phyloP scores from a whole-genome alignment of 306 rosid genomes.

The Acacia crassicarpa region DNA sequence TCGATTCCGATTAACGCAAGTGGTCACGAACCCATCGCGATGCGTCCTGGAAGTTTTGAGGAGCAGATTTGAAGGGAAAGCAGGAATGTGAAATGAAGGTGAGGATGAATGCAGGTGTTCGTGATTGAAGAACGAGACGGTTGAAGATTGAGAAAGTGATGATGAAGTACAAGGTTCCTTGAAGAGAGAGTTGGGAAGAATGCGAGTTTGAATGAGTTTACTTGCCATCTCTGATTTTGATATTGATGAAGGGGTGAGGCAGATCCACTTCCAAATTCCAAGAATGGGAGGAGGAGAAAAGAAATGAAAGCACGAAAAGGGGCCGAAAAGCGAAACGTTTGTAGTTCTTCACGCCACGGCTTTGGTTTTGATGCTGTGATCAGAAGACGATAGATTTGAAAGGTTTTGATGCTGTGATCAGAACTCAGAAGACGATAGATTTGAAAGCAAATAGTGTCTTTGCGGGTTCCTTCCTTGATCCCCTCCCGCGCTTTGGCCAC shows the following conservation, averaged over 20 bases:
- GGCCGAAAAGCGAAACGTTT: not conserved
- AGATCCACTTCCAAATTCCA: not conserved
- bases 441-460: not conserved
- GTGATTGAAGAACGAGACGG: slow-evolving; percentile 19
- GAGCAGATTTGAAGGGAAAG: slow-evolving; percentile 24
- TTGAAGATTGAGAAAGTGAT: slow-evolving; percentile 25
- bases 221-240: not conserved
- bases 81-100: slow-evolving; percentile 17
- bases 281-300: not conserved
- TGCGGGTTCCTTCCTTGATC: not conserved
- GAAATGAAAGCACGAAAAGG: not conserved
- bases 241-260: no score
- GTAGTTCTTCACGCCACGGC: not conserved
- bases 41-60: slow-evolving; percentile 12
- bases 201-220: slow-evolving; percentile 24
- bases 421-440: not conserved
- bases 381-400: not conserved
- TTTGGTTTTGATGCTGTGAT: not conserved
- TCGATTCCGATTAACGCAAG: slow-evolving; percentile 25
- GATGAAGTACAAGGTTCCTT: slow-evolving; percentile 30
- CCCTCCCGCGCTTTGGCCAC: not conserved
- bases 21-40: slow-evolving; percentile 15
- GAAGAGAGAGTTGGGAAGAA: slow-evolving; percentile 23
- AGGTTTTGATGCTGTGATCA: not conserved
- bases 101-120: slow-evolving; percentile 15